These are phyloP conservation scores for Phytomonas francai DNA, from an alignment of 208 protist species.

Conservation along the genomic window DNA sequence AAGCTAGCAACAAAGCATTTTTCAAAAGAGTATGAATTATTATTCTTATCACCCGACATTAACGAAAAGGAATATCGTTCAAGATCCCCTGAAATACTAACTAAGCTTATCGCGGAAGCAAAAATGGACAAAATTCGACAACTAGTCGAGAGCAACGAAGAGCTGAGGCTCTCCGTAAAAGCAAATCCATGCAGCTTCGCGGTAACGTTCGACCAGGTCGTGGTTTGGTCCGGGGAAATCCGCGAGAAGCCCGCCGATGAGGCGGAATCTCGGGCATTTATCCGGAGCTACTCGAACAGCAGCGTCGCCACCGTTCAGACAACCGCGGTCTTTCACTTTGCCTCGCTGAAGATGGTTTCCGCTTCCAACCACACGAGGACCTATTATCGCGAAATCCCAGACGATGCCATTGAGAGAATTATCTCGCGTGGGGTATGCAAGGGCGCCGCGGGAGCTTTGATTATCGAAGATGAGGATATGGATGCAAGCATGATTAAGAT, in stretches of 20 bases:
- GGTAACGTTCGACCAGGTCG: slow-evolving; percentile 83
- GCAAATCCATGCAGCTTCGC: slow-evolving; percentile 19
- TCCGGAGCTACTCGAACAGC: slow-evolving; percentile 56
- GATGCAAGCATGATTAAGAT: slow-evolving; percentile 26
- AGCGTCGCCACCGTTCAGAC: slow-evolving; percentile 54
- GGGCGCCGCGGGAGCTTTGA: slow-evolving; percentile 59
- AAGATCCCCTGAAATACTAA: slow-evolving; percentile 43
- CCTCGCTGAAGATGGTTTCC: slow-evolving; percentile 15
- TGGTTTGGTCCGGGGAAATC: slow-evolving; percentile 62
- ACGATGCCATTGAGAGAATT: slow-evolving; percentile 41
- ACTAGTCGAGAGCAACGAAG: slow-evolving; percentile 9
- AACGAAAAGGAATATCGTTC: slow-evolving; percentile 68
- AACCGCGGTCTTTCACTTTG: slow-evolving; percentile 41
- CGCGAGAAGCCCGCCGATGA: slow-evolving; percentile 67
- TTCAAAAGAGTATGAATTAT: slow-evolving; percentile 24
- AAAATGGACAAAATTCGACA: slow-evolving; percentile 27
- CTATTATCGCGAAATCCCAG: slow-evolving; percentile 41
- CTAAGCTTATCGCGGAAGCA: slow-evolving; percentile 27
- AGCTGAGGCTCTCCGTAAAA: slow-evolving; percentile 1
- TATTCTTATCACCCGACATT: slow-evolving; percentile 70
- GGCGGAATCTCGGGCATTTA: slow-evolving; percentile 40
- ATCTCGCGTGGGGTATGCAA: slow-evolving; percentile 38
- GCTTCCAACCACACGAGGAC: slow-evolving; percentile 48
- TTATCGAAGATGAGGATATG: slow-evolving; percentile 75
- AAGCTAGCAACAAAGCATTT: slow-evolving; percentile 32